Evolutionary conservation across 768 basidiomycete species (phyloP), one percentile per base, ranked within the genome.

Genomic region (Favolaschia claudopus): DNA sequence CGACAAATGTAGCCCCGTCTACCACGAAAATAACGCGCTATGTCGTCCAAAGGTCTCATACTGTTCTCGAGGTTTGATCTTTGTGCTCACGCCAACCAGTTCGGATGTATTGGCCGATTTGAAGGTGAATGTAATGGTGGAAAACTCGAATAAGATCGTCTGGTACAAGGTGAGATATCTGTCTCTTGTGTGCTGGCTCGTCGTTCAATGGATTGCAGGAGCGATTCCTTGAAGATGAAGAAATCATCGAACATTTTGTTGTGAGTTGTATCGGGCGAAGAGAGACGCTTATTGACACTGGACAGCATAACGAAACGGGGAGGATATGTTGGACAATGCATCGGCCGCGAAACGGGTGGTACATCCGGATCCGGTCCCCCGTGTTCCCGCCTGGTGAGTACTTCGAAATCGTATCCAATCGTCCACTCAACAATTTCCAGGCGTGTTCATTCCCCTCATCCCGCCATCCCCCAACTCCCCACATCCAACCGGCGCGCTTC

Each of bases 261-360:
- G 90, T 92, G 69, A 25, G 52, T n/a, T 7, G n/a, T n/a, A n/a
- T n/a, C n/a, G n/a, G n/a, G n/a, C n/a, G n/a, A 3, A 12, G 10
- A 8, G 6, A 32, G 44, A 56, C 37, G n/a, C n/a, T n/a, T n/a
- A n/a, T n/a, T n/a, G n/a, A n/a, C 1, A 17, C 19, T 12, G 31
- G 28, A 4, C 58, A 89, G 89, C 89, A 93, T 55, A 89, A 89
- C 36, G 79, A 84, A n/a, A 86, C 83, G 5, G 85, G 82, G 22
- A 81, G 82, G 0, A 70, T 91, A 2, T 80, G 83, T 53, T 94
- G 92, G 92, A 84, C 84, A 10, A 85, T 93, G 25, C 92, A 93
- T 69, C 84, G 87, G 6, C 92, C 92, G 1, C 85, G 86, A 55
- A 85, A 89, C 27, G 92, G 92, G 40, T 94, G 92, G 92, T 94